Evolutionary conservation across 148 eudicot species (phyloP), one percentile per base, ranked within the genome.

Genomic region (Silene uniflora): DNA sequence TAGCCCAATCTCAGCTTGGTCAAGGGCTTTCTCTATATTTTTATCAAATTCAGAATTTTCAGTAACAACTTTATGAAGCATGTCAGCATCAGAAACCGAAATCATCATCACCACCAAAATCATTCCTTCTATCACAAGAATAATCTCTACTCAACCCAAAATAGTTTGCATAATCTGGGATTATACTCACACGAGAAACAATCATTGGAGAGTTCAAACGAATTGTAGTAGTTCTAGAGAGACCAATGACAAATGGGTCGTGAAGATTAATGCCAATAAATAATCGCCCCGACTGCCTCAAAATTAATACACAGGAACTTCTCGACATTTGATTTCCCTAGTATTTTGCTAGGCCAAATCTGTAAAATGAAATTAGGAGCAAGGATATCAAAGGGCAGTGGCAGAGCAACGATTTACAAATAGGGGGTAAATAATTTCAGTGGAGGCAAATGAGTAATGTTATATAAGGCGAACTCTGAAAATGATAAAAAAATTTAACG

Each of bases 11-110:
- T 75, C 77, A 54, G 73, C 73, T 73, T 71, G 75, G 52, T 87
- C 92, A 64, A 95, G 88, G 29, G 79, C 80, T 63, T 49, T 44
- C 84, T 88, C 97, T 87, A 92, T 67, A 68, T 84, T 78, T 63
- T 58, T 55, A 68, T 80, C 87, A 27, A 74, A 83, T 23, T 75
- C 84, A 7, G 73, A 75, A 74, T 83, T 73, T 73, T 83, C 89
- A 67, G 63, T 71, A 49, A 89, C 61, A 70, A 79, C 65, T 59
- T 75, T 70, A 74, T 85, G 82, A 22, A 93, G 64, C 75, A 62
- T 69, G 79, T 89, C 91, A 23, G 47, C 89, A 65, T 72, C 71
- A 71, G 19, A 3, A 21, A 61, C 11, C 72, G 18, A 21, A 49
- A 23, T 67, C 77, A 71, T 61, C 49, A 23, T 32, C 74, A 39